A percentile compares a stretch with the other conserved stretches of the same genome.
Evolutionary conservation across 805 yeast species (phyloP).

Genomic region (Wickerhamiella parazyma): DNA sequence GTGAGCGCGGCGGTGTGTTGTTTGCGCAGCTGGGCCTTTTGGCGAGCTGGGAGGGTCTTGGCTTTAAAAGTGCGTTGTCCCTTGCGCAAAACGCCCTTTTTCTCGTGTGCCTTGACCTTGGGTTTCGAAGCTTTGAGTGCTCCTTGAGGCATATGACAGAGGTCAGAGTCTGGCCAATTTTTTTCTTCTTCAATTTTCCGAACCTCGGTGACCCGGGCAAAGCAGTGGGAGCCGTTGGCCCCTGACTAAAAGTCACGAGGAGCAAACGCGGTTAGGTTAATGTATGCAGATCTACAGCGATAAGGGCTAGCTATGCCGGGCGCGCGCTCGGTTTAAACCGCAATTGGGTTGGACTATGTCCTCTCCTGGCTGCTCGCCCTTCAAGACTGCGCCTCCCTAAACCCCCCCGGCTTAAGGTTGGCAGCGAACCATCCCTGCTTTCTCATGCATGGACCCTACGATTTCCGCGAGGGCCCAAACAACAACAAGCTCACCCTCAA

Average conservation of each 20-base stretch:
- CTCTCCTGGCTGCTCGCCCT: too few relatives aligned
- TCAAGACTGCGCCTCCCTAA: too few relatives aligned
- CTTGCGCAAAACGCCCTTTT: constrained; percentile 34
- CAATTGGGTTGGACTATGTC: too few relatives aligned
- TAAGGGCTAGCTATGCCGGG: too few relatives aligned
- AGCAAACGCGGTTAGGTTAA: too few relatives aligned
- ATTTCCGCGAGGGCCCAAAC: constrained; percentile 9
- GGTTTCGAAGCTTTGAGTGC: constrained; percentile 19
- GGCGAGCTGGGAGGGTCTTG: constrained; percentile 52
- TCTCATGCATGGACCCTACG: constrained; percentile 1
- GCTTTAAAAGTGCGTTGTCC: constrained; percentile 39
- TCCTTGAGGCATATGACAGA: constrained; percentile 27
- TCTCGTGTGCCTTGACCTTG: constrained; percentile 12
- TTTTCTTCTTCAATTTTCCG: neutral
- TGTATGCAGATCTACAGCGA: too few relatives aligned
- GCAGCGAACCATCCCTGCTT: neutral
- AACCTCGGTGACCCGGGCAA: too few relatives aligned
- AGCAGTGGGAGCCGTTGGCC: too few relatives aligned
- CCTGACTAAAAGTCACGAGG: too few relatives aligned
- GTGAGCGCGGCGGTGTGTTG: constrained; percentile 41
- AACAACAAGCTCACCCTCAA: neutral
- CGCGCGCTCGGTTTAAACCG: too few relatives aligned
- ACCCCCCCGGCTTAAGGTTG: too few relatives aligned
- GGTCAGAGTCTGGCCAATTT: neutral
- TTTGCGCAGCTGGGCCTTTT: constrained; percentile 39